These are phyloP conservation scores for Theobroma cacao DNA, from an alignment of 345 rosid species.

Conservation along the genomic window DNA sequence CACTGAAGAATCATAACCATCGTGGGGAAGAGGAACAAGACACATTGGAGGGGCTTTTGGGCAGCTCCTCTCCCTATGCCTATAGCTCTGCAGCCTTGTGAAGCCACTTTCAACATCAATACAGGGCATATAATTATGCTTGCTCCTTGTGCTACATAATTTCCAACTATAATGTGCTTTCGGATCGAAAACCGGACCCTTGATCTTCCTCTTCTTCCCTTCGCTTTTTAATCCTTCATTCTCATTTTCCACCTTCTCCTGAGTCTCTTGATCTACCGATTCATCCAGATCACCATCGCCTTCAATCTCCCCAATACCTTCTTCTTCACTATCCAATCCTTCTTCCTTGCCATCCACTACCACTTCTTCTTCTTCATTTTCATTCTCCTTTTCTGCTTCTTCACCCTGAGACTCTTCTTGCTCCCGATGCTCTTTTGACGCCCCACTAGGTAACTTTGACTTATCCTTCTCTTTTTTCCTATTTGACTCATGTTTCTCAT, in stretches of 20 bases:
- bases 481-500: constrained; percentile 31
- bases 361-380: constrained; percentile 39
- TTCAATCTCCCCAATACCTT: constrained; percentile 40
- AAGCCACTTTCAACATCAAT: constrained; percentile 66
- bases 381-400: constrained; percentile 41
- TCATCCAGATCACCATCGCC: constrained; percentile 44
- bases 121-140: constrained; percentile 94
- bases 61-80: constrained; percentile 91
- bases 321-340: constrained; percentile 38
- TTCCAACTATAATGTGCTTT: constrained; percentile 82
- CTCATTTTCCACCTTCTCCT: constrained; percentile 46
- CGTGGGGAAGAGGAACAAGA: constrained; percentile 80
- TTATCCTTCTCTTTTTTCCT: constrained; percentile 34
- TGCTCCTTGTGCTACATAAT: constrained; percentile 81
- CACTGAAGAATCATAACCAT: constrained; percentile 70
- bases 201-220: constrained; percentile 55
- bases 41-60: constrained; percentile 73
- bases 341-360: constrained; percentile 58
- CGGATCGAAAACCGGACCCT: constrained; percentile 88
- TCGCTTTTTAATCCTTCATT: constrained; percentile 23
- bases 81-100: constrained; percentile 62
- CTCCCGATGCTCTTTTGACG: constrained; percentile 23
- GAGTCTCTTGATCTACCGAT: constrained; percentile 43
- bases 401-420: constrained; percentile 44
- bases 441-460: constrained; percentile 32